These are phyloP conservation scores for Metarhizium robertsii DNA, from an alignment of 2,329 filamentous ascomycete genomes.

Conservation along the genomic window DNA sequence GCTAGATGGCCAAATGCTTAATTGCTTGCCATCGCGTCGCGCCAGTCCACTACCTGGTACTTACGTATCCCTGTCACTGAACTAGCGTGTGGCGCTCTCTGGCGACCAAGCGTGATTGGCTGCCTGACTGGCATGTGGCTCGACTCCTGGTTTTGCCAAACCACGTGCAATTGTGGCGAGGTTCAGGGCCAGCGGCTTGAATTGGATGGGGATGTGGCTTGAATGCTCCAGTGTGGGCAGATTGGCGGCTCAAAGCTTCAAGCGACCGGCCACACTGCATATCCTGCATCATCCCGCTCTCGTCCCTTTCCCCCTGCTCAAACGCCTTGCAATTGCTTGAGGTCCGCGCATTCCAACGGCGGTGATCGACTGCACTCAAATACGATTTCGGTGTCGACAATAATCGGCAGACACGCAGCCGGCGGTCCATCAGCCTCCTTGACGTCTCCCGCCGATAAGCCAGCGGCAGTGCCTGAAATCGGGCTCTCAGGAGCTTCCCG, in stretches of 20 bases:
- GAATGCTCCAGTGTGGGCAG: background rate
- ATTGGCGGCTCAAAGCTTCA: background rate
- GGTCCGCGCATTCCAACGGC: background rate
- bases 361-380: background rate
- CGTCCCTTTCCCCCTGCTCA: background rate
- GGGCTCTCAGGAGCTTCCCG: slow-evolving; percentile 8
- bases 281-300: background rate
- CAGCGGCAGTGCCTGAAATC: background rate
- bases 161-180: background rate
- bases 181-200: background rate
- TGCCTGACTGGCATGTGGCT: background rate
- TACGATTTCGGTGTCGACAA: background rate
- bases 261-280: background rate
- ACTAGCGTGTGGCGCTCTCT: too few relatives aligned
- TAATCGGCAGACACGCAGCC: background rate
- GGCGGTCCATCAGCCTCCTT: background rate
- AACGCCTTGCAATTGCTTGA: background rate
- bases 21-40: background rate
- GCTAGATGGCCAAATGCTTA: background rate
- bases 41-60: background rate
- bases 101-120: background rate
- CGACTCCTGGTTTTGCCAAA: background rate
- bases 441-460: background rate
- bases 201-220: background rate
- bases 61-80: background rate